Conservation (phyloP, 768 basidiomycete genomes). For the Gymnopilus dilepis region DNA sequence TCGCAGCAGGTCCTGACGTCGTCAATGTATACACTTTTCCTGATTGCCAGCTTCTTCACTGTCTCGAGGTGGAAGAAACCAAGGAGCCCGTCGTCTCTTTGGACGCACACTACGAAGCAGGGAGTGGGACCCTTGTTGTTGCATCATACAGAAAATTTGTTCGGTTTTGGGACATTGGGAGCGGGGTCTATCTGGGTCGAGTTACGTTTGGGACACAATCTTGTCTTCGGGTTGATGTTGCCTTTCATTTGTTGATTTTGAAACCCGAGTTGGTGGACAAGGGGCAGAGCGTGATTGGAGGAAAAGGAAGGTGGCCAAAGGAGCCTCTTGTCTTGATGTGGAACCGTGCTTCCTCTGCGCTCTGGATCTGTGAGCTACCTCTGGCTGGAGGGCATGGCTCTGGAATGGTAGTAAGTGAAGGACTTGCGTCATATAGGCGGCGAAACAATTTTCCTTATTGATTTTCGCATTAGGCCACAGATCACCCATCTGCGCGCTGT, state of each 20-base stretch:
- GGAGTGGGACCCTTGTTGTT: background rate
- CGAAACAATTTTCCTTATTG: too few relatives aligned
- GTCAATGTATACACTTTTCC: background rate
- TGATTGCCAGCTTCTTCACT: background rate
- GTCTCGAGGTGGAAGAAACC: background rate
- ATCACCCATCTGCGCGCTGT: background rate
- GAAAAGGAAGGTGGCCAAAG: background rate
- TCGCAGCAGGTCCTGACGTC: background rate
- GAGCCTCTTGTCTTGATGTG: background rate
- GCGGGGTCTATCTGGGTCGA: background rate
- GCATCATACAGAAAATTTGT: background rate
- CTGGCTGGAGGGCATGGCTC: background rate
- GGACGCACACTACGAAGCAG: background rate
- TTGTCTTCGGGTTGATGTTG: background rate
- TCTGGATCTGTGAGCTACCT: background rate
- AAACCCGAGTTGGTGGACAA: background rate
- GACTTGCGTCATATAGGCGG: too few relatives aligned
- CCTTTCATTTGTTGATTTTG: background rate
- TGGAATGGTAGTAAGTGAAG: background rate
- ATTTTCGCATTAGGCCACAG: too few relatives aligned
- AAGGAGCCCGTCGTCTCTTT: background rate
- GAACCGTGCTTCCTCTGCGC: background rate
- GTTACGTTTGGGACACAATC: too few relatives aligned
- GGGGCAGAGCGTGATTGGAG: too few relatives aligned
- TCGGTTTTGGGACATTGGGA: background rate